phyloP scores from a whole-genome alignment of 306 rosid genomes.

The Carpinus fangiana region DNA sequence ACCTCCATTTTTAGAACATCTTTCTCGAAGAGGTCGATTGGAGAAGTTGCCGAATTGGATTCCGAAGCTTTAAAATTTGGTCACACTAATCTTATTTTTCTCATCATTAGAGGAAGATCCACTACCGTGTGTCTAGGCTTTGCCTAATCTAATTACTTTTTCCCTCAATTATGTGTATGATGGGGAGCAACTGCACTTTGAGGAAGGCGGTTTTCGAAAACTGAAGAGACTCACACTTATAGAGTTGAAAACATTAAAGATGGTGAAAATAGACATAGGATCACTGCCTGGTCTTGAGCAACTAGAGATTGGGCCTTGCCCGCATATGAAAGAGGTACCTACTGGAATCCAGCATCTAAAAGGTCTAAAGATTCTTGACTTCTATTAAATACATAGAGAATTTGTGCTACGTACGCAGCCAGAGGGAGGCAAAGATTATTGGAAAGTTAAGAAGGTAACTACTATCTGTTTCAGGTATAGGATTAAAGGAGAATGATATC shows the following conservation, averaged over 20 bases:
- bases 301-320: not conserved
- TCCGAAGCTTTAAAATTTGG: not conserved
- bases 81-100: not conserved
- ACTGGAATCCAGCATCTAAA: not conserved
- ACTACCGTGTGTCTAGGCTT: not conserved
- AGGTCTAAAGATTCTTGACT: not conserved
- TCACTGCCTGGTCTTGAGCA: constrained; percentile 11
- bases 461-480: not conserved
- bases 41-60: constrained; percentile 24
- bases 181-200: constrained; percentile 16
- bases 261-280: not conserved
- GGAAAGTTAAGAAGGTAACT: not conserved
- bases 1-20: not conserved
- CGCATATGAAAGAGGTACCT: constrained; percentile 18
- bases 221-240: not conserved
- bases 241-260: not conserved
- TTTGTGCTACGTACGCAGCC: not conserved
- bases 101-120: constrained; percentile 12
- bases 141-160: not conserved
- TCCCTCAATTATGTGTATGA: not conserved
- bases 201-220: not conserved
- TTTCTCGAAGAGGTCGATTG: constrained; percentile 9
- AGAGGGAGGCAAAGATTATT: not conserved
- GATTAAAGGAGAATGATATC: constrained; percentile 3
- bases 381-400: not conserved